Percentiles rank a stretch among this genome's conserved stretches.
Conservation (phyloP, 805 yeast genomes). For the Cyberlindnera mrakii region DNA sequence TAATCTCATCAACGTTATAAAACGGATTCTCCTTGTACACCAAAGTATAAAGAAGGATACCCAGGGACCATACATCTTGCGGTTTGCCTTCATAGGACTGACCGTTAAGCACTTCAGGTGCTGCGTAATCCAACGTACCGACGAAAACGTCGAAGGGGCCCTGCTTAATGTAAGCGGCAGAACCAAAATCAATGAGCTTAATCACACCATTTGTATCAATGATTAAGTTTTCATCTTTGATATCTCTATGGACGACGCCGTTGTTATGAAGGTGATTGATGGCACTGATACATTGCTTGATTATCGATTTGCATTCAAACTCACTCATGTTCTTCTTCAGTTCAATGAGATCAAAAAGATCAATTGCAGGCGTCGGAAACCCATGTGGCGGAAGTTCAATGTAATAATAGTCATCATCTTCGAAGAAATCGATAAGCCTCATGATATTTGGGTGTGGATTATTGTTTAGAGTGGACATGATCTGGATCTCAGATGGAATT, state of each 20-base stretch:
- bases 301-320: conserved; percentile 68
- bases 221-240: conserved; percentile 90
- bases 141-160: conserved; percentile 98
- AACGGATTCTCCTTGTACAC: conserved; percentile 94
- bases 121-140: conserved; percentile 95
- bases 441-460: conserved; percentile 86
- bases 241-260: conserved; percentile 90
- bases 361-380: conserved; percentile 76
- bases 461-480: conserved; percentile 73
- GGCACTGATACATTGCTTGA: conserved; percentile 74
- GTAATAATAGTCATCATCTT: conserved; percentile 84
- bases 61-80: conserved; percentile 97
- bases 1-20: conserved; percentile 89
- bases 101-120: conserved; percentile 92
- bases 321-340: conserved; percentile 77
- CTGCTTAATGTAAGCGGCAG: conserved; percentile 82
- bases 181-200: conserved; percentile 90
- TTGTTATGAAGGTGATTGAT: conserved; percentile 74
- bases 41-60: conserved; percentile 82
- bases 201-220: conserved; percentile 77
- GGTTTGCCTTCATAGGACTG: conserved; percentile 87
- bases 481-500: conserved; percentile 92
- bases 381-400: conserved; percentile 92
- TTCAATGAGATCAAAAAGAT: conserved; percentile 88
- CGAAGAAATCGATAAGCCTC: conserved; percentile 84